Percentiles rank a stretch among this genome's conserved stretches.
These are phyloP conservation scores for Ophiosphaerella herpotricha DNA, from an alignment of 2,329 filamentous ascomycete species.

Conservation along the genomic window DNA sequence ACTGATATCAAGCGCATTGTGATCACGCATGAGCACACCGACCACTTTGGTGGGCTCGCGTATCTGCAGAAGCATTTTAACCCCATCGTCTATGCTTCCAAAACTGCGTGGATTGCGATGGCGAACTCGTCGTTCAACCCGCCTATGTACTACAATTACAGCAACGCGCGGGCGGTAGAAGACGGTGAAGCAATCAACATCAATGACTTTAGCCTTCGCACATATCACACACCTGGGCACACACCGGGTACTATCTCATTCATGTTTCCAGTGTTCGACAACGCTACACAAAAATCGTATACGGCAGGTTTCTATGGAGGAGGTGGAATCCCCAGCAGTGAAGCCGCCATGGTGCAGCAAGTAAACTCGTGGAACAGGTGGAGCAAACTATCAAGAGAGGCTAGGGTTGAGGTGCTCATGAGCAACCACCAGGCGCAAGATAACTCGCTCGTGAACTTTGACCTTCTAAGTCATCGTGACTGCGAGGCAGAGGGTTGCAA, in stretches of 20 bases:
- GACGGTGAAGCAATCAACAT: conserved; percentile 10
- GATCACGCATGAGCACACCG: conserved; percentile 16
- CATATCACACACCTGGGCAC: conserved; percentile 10
- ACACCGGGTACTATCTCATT: conserved; percentile 13
- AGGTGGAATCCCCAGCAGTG: conserved; percentile 3
- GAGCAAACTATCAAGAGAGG: conserved; percentile 7
- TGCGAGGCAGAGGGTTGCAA: background rate
- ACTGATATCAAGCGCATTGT: conserved; percentile 12
- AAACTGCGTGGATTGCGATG: conserved; percentile 8
- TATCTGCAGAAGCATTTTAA: conserved; percentile 13
- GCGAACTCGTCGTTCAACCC: background rate
- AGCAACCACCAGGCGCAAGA: conserved; percentile 18
- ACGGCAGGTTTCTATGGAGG: conserved; percentile 14
- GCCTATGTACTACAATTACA: conserved; percentile 1
- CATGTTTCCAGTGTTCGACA: conserved; percentile 9
- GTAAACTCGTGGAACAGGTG: conserved; percentile 5
- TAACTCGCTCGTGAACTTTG: conserved; percentile 12
- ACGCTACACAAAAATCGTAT: conserved; percentile 4
- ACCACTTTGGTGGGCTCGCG: conserved; percentile 14
- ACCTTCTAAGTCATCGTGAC: conserved; percentile 11
- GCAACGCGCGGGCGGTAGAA: conserved; percentile 6
- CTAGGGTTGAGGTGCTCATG: conserved; percentile 12
- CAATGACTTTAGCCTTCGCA: background rate
- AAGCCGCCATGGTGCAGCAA: conserved; percentile 1
- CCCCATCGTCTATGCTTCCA: conserved; percentile 7